Evolutionary conservation across 2,329 filamentous ascomycete species (phyloP).

Genomic region (Capronia epimyces): DNA sequence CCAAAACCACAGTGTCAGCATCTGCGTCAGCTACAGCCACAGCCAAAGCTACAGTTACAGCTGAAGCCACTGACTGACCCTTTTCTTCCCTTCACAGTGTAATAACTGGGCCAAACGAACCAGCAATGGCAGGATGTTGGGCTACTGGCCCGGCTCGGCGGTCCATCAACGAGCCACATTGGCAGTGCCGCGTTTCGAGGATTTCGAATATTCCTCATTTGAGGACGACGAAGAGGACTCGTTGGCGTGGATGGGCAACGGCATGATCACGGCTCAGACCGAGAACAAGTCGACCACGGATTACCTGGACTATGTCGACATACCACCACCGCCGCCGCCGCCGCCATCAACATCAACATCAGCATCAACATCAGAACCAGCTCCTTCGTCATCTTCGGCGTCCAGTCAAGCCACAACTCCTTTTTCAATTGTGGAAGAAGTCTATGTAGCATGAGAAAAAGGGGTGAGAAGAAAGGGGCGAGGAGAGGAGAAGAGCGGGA

Average conservation of each 20-base stretch:
- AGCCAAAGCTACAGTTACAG: no score
- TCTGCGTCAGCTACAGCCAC: no score
- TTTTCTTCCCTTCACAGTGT: not conserved
- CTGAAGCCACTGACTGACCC: not conserved
- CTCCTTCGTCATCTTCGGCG: no score
- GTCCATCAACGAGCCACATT: not conserved
- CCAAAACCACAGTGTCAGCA: no score
- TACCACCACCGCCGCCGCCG: conserved; percentile 4
- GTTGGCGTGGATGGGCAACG: conserved; percentile 8
- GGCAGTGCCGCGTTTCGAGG: conserved; percentile 1
- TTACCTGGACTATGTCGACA: conserved; percentile 12
- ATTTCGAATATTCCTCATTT: conserved; percentile 7
- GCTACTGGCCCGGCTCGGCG: conserved; percentile 6
- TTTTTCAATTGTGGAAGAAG: no score
- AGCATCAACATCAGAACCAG: not conserved
- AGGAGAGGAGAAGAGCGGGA: no score
- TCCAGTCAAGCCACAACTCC: no score
- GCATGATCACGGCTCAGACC: conserved; percentile 10
- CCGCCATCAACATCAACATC: not conserved
- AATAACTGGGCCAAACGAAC: conserved; percentile 6
- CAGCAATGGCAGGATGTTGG: not conserved
- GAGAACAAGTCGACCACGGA: conserved; percentile 6
- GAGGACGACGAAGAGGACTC: conserved; percentile 1
- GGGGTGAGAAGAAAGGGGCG: no score
- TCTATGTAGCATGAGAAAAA: no score